Evolutionary conservation across 129 eudicot genomes (phyloP), one percentile per base, ranked within the genome.

Genomic region (Kitagawia praeruptora): DNA sequence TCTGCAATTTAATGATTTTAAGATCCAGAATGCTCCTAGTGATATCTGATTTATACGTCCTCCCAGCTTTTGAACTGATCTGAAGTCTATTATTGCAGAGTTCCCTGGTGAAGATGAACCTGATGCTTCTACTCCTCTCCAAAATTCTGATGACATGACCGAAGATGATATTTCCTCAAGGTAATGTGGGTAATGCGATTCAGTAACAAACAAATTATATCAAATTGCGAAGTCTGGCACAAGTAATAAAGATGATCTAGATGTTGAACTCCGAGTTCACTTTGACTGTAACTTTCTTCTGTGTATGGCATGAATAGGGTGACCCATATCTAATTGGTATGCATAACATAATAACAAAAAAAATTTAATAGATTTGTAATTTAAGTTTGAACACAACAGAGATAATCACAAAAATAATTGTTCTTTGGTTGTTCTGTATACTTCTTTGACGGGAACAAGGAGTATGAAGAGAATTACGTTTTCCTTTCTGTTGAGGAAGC

Each of bases 131-230:
- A 74, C 61, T 42, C 84, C 87, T 69, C 74, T 70, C 21, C 89
- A 53, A 67, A 82, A 56, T 75, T 83, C 89, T 70, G 91, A 89
- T 21, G 89, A 74, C 79, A 82, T 86, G 64, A 80, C 80, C 10
- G 93, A 90, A 79, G 98, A 90, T 51, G 96, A 93, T 85, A 83
- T 88, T 41, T 88, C 96, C 80, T 90, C 98, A 76, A 85, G 93
- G 98, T 93, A 87, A 79, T 85, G 77, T 47, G 49, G 11, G 11
- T 40, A n/a, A 19, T 40, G 25, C 27, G n/a, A n/a, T n/a, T n/a
- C n/a, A n/a, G 46, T 34, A 38, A 41, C n/a, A 23, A n/a, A 8
- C 14, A 23, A 58, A 58, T 23, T 23, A 1, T 56, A 58, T 61
- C 21, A 25, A n/a, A 25, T 61, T 61, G 34, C 69, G 10, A 61